Percentiles rank a stretch among this genome's conserved stretches.
These are phyloP conservation scores for Lactifluus echinatus DNA, from an alignment of 768 basidiomycete genomes.

Conservation along the genomic window DNA sequence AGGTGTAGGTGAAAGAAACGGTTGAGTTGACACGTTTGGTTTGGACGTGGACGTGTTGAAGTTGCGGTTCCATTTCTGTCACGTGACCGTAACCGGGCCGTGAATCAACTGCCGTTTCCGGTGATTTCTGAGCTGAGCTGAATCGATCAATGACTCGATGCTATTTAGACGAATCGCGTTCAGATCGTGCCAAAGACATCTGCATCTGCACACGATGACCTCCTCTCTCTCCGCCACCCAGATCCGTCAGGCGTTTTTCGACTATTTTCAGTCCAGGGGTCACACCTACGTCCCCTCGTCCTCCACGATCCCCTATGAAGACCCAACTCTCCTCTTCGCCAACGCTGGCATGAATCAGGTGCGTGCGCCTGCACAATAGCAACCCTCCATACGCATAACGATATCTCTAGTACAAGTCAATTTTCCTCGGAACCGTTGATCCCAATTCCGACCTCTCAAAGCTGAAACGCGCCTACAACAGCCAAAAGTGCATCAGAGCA, in stretches of 20 bases:
- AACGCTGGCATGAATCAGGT: constrained; percentile 99
- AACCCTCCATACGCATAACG: background rate
- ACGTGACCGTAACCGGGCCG: constrained; percentile 15
- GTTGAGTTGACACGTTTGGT: too few species aligned
- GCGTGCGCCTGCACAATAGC: constrained; percentile 12
- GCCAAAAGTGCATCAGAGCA: constrained; percentile 96
- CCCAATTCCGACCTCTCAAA: constrained; percentile 87
- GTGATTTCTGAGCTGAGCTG: background rate
- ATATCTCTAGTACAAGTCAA: constrained; percentile 74
- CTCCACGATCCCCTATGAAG: constrained; percentile 92
- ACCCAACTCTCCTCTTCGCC: constrained; percentile 94
- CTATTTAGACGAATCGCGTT: background rate
- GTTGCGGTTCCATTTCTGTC: background rate
- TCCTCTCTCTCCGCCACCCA: constrained; percentile 37
- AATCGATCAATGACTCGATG: constrained; percentile 10
- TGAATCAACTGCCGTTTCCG: background rate
- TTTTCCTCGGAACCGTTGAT: constrained; percentile 97
- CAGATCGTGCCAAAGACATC: constrained; percentile 4
- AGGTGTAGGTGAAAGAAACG: background rate
- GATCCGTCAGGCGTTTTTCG: constrained; percentile 85
- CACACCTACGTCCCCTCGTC: constrained; percentile 91
- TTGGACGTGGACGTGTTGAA: background rate
- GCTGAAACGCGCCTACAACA: constrained; percentile 89
- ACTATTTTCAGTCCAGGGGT: constrained; percentile 69
- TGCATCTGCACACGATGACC: constrained; percentile 12